phyloP scores from a whole-genome alignment of 164 flowering plant species.

The Aristolochia californica region DNA sequence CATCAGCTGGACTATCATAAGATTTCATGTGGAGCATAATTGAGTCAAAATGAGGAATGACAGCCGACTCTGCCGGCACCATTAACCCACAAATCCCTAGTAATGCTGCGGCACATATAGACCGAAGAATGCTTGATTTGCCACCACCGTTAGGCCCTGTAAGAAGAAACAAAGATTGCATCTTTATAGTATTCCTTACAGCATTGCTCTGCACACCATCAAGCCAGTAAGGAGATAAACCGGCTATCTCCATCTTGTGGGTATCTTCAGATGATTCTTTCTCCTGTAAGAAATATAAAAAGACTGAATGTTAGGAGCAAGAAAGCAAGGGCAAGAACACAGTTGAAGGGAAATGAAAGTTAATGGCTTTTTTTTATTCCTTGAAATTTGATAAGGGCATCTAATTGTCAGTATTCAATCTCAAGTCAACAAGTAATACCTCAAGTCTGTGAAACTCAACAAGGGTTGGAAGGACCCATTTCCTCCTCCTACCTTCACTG shows the following conservation, averaged over 20 bases:
- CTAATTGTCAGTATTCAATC: neutral
- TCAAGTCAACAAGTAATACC: neutral
- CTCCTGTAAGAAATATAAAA: constrained; percentile 28
- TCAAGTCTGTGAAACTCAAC: constrained; percentile 22
- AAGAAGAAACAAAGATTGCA: constrained; percentile 79
- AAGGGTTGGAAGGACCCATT: constrained; percentile 83
- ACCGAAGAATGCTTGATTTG: constrained; percentile 91
- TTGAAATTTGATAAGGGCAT: too few species aligned
- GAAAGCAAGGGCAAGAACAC: too few species aligned
- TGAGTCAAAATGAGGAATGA: constrained; percentile 88
- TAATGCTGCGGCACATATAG: constrained; percentile 86
- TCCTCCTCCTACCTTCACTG: constrained; percentile 98
- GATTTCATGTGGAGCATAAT: constrained; percentile 98
- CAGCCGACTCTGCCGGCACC: constrained; percentile 90
- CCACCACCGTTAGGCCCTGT: constrained; percentile 99
- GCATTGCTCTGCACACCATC: constrained; percentile 79
- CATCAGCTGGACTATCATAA: constrained; percentile 96
- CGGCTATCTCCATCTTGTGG: constrained; percentile 48
- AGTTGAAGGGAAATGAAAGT: neutral
- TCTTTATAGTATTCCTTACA: constrained; percentile 61
- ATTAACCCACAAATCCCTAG: constrained; percentile 94
- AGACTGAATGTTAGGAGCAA: neutral
- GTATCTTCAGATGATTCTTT: constrained; percentile 20
- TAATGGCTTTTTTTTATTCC: neutral
- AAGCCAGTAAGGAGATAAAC: constrained; percentile 93